Evolutionary conservation across 768 basidiomycete species (phyloP).

Genomic region (Lactifluus echinatus): DNA sequence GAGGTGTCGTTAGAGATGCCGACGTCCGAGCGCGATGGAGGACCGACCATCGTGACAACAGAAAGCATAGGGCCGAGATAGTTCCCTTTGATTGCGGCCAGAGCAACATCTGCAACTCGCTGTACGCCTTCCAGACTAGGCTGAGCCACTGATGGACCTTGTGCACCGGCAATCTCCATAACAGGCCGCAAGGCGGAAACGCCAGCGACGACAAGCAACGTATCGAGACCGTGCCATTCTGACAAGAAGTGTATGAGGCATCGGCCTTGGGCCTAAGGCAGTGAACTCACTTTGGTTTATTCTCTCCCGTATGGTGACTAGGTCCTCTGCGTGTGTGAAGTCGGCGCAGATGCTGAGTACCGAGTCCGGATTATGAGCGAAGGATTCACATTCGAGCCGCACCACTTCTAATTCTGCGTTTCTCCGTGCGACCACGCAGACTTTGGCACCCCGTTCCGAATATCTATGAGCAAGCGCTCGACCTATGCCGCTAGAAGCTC

Average conservation of each 20-base stretch:
- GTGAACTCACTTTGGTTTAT: slow-evolving; percentile 47
- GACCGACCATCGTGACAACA: slow-evolving; percentile 61
- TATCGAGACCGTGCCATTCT: slow-evolving; percentile 84
- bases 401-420: slow-evolving; percentile 47
- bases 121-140: slow-evolving; percentile 51
- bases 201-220: slow-evolving; percentile 73
- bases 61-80: slow-evolving; percentile 62
- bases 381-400: slow-evolving; percentile 44
- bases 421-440: slow-evolving; percentile 69
- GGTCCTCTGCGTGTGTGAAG: slow-evolving; percentile 55
- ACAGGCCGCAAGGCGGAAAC: slow-evolving; percentile 76
- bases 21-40: not conserved
- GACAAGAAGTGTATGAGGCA: not conserved
- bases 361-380: slow-evolving; percentile 15
- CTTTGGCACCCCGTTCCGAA: slow-evolving; percentile 61
- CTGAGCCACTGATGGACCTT: slow-evolving; percentile 27
- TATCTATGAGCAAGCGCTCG: slow-evolving; percentile 61
- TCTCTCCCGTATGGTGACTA: slow-evolving; percentile 47
- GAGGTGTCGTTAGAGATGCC: not conserved
- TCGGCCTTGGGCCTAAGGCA: not conserved
- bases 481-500: slow-evolving; percentile 81
- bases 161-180: slow-evolving; percentile 56
- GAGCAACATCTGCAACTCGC: slow-evolving; percentile 46
- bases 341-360: slow-evolving; percentile 53
- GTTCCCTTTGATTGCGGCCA: slow-evolving; percentile 52